A percentile compares a stretch with the other conserved stretches of the same genome.
Conservation (phyloP, 495 filamentous ascomycete species). For the Penicillium alfredii region DNA sequence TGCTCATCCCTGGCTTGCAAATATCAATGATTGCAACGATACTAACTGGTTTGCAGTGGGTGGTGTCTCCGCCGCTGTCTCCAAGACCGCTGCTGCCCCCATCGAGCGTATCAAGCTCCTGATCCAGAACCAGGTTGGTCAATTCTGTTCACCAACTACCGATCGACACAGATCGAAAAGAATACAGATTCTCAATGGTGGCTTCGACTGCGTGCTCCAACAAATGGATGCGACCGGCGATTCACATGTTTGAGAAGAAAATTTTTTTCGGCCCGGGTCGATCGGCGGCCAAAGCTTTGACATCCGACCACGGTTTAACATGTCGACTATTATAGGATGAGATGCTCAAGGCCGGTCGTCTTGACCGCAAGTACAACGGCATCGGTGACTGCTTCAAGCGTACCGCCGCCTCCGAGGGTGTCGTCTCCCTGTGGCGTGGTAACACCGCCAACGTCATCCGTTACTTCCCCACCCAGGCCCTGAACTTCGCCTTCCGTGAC, state of each 20-base stretch:
- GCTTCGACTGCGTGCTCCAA: background rate
- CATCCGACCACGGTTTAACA: too few species aligned
- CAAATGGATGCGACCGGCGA: too few species aligned
- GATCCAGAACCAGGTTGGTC: conserved; percentile 95
- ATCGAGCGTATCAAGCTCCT: conserved; percentile 99
- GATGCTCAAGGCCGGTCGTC: conserved; percentile 98
- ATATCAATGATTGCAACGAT: too few species aligned
- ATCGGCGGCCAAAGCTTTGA: conserved; percentile 5
- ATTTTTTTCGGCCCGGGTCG: conserved; percentile 11
- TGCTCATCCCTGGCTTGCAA: too few species aligned
- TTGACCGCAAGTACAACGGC: conserved; percentile 93
- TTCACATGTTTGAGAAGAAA: conserved; percentile 1
- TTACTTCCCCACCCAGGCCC: conserved; percentile 99
- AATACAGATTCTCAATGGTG: background rate
- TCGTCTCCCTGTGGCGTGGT: conserved; percentile 91
- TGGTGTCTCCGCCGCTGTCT: conserved; percentile 99
- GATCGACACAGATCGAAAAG: background rate
- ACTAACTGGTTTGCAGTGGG: conserved; percentile 64
- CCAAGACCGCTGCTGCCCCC: conserved; percentile 98
- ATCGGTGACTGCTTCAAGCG: conserved; percentile 92
- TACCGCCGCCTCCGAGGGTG: conserved; percentile 73
- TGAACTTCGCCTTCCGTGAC: conserved; percentile 99
- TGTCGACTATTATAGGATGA: conserved; percentile 67
- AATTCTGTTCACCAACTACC: conserved; percentile 3
- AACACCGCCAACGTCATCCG: conserved; percentile 99